These are phyloP conservation scores for Euphrasia arctica DNA, from an alignment of 305 asterid species.

Conservation along the genomic window DNA sequence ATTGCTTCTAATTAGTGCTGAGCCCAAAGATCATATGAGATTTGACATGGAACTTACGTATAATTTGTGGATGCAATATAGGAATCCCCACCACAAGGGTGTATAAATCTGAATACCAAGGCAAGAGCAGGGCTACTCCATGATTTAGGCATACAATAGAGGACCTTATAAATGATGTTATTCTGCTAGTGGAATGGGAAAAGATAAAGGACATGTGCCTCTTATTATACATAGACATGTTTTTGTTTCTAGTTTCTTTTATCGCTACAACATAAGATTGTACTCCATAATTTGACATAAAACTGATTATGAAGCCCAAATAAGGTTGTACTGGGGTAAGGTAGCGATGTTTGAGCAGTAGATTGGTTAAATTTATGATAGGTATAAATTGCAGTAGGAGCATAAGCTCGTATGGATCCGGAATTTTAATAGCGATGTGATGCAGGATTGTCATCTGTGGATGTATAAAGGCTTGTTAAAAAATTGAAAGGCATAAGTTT, in stretches of 20 bases:
- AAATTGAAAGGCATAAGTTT: too few species aligned
- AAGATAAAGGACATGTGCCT: not conserved
- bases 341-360: conserved; percentile 1
- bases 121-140: conserved; percentile 9
- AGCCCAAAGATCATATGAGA: too few species aligned
- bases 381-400: not conserved
- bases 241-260: not conserved
- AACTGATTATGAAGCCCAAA: too few species aligned
- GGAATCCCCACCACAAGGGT: conserved; percentile 9
- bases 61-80: conserved; percentile 4
- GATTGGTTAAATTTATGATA: not conserved
- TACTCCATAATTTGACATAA: too few species aligned
- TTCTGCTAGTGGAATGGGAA: not conserved
- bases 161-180: conserved; percentile 17
- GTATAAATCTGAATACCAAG: conserved; percentile 6
- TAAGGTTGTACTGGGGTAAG: not conserved
- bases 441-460: too few species aligned
- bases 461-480: too few species aligned
- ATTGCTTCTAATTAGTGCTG: too few species aligned
- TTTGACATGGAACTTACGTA: not conserved
- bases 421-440: too few species aligned
- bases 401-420: conserved; percentile 1
- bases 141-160: not conserved
- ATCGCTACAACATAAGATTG: too few species aligned
- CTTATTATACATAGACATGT: not conserved